Percentiles rank a stretch among this genome's conserved stretches.
phyloP scores from a whole-genome alignment of 768 basidiomycete species.

The Lentinula sp. region DNA sequence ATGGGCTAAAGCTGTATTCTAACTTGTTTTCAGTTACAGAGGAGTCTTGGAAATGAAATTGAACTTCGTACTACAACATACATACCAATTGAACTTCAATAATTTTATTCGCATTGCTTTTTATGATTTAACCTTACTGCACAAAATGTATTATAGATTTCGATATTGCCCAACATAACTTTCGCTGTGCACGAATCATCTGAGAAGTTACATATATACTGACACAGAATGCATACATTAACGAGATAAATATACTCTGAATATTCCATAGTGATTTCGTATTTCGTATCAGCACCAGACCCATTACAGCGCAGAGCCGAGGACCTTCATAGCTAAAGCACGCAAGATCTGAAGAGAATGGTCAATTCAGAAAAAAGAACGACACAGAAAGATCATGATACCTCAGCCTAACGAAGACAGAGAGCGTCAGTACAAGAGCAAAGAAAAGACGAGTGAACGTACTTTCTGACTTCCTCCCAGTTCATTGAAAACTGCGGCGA shows the following conservation, averaged over 20 bases:
- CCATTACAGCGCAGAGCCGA: conserved; percentile 54
- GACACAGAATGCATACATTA: not conserved
- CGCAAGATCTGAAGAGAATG: conserved; percentile 56
- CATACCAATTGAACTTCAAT: not conserved
- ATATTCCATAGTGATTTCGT: not conserved
- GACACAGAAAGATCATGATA: conserved; percentile 17
- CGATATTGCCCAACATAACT: not conserved
- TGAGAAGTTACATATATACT: no score
- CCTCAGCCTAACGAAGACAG: conserved; percentile 53
- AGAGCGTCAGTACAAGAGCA: not conserved
- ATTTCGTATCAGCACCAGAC: no score
- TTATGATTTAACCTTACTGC: not conserved
- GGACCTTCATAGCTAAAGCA: conserved; percentile 75
- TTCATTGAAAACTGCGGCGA: conserved; percentile 80
- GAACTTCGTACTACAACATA: not conserved
- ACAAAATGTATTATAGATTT: conserved; percentile 2
- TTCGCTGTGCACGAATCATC: no score
- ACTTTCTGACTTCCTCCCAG: conserved; percentile 67
- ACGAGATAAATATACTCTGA: not conserved
- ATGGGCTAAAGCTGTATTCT: not conserved
- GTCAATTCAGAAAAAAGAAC: not conserved
- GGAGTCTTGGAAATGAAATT: not conserved
- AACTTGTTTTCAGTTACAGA: not conserved
- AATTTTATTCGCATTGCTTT: conserved; percentile 6
- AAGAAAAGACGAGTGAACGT: not conserved